Percentiles rank a stretch among this genome's conserved stretches.
Evolutionary conservation across 2,329 filamentous ascomycete species (phyloP).

Genomic region (Neoarthrinium moseri): DNA sequence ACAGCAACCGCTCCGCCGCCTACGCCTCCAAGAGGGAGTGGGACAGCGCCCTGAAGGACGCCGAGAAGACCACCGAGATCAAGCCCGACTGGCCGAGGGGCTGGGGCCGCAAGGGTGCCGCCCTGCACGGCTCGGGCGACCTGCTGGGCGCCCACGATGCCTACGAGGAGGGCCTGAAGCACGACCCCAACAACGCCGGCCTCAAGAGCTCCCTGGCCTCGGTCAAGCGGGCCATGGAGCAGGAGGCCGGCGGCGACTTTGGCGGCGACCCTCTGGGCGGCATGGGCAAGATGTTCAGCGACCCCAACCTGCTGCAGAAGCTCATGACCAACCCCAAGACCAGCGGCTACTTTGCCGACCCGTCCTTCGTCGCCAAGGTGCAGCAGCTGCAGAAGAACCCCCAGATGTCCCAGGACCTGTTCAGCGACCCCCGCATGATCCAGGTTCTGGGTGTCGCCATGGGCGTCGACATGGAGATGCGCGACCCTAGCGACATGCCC

Average conservation of each 20-base stretch:
- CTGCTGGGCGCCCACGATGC: constrained; percentile 83
- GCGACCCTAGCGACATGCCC: constrained; percentile 31
- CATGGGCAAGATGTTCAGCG: constrained; percentile 90
- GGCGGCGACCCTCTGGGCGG: constrained; percentile 68
- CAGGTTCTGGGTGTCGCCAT: constrained; percentile 92
- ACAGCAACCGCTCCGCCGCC: constrained; percentile 90
- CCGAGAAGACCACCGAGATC: constrained; percentile 87
- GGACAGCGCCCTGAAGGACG: constrained; percentile 81
- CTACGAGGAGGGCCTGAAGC: constrained; percentile 91
- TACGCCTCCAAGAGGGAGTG: constrained; percentile 90
- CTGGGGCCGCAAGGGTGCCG: constrained; percentile 89
- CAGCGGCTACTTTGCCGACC: constrained; percentile 73
- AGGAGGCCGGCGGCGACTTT: constrained; percentile 51
- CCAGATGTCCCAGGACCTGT: constrained; percentile 72
- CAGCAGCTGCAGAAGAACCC: constrained; percentile 81
- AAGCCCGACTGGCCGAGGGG: constrained; percentile 99
- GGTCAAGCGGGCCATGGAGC: constrained; percentile 85
- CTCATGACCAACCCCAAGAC: constrained; percentile 95
- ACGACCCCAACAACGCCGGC: constrained; percentile 87
- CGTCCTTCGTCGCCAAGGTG: constrained; percentile 86
- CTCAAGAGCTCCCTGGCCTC: constrained; percentile 84
- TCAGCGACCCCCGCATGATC: constrained; percentile 88
- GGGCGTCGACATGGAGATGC: constrained; percentile 86
- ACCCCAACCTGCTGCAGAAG: constrained; percentile 87
- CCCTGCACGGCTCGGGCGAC: constrained; percentile 84